Percentiles rank a stretch among this genome's conserved stretches.
Conservation (phyloP, 495 filamentous ascomycete genomes). For the Penicillium goetzii region DNA sequence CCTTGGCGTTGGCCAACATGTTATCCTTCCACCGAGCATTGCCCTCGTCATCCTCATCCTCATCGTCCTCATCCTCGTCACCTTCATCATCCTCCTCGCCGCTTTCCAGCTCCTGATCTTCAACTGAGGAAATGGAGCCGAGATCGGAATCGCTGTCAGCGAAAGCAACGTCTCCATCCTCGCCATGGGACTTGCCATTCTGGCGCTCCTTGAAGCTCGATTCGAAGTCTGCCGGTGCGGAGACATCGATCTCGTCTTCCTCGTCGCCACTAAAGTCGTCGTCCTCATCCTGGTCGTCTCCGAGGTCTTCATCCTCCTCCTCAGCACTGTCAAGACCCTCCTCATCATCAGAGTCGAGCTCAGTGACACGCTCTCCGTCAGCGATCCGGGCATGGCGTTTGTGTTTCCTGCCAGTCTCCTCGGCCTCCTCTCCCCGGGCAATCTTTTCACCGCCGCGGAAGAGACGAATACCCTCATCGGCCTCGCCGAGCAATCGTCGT, state of each 20-base stretch:
- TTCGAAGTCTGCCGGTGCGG: slow-evolving; percentile 48
- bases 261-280: slow-evolving; percentile 34
- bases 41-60: slow-evolving; percentile 65
- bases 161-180: slow-evolving; percentile 76
- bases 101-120: slow-evolving; percentile 64
- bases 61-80: slow-evolving; percentile 66
- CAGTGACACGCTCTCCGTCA: slow-evolving; percentile 54
- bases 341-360: slow-evolving; percentile 40
- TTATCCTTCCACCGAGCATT: slow-evolving; percentile 83
- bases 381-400: slow-evolving; percentile 68
- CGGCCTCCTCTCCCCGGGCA: slow-evolving; percentile 60
- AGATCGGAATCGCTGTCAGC: slow-evolving; percentile 96
- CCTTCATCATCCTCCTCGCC: slow-evolving; percentile 57
- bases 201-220: slow-evolving; percentile 50
- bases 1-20: slow-evolving; percentile 73
- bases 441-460: slow-evolving; percentile 79
- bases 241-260: slow-evolving; percentile 48
- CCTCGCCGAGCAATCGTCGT: slow-evolving; percentile 79
- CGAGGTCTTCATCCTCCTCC: slow-evolving; percentile 37
- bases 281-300: slow-evolving; percentile 33
- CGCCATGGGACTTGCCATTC: slow-evolving; percentile 43
- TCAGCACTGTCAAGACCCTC: slow-evolving; percentile 53
- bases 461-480: slow-evolving; percentile 76
- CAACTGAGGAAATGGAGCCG: slow-evolving; percentile 80
- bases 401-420: slow-evolving; percentile 69